Base-by-base conservation (phyloP, 108 stramenopile species). In the Skeletonema costatum region DNA sequence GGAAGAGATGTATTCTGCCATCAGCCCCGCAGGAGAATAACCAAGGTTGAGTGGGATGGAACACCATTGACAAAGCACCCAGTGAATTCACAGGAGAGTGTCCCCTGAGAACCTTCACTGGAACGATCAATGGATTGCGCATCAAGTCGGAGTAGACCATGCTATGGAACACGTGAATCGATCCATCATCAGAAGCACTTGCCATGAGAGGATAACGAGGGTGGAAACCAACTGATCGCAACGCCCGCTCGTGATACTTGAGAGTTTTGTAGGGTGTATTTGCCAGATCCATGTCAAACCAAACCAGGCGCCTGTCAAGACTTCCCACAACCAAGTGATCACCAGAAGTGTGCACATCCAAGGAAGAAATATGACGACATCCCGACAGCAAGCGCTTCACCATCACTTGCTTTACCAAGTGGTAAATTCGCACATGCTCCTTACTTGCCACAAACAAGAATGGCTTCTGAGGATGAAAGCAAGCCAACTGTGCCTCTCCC, bases 41-140 rank as follows among this genome's bases (percentile, higher is more conserved):
- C 99, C 99, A 99, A n/a, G 99, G 99, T 83, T 99, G 99, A 60
- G 91, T 91, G 5, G 98, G 99, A 84, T 99, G 99, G 70, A 97
- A 99, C 19, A 85, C 87, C 32, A 93, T 66, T 2, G 88, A 86
- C 70, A 98, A 68, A 7, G 94, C 97, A 9, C 99, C 99, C 30
- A 98, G 73, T 39, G 90, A 97, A 51, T 95, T 92, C 13, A 82
- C 77, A 25, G 89, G 75, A 30, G 82, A 70, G 80, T 99, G 98
- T 0, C 94, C 98, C 32, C 94, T 74, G 32, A 99, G 80, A 12
- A 99, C 93, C 87, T 99, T 99, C 21, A 99, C 98, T 0, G 99
- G 99, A 12, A 99, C 98, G 31, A 99, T 76, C 25, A 99, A 81
- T 6, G 99, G 99, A 76, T 98, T 98, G 58, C 96, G 85, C 93